A percentile compares a stretch with the other conserved stretches of the same genome.
These are phyloP conservation scores for Plectosphaerella cucumerina DNA, from an alignment of 2,329 filamentous ascomycete genomes.

Conservation along the genomic window DNA sequence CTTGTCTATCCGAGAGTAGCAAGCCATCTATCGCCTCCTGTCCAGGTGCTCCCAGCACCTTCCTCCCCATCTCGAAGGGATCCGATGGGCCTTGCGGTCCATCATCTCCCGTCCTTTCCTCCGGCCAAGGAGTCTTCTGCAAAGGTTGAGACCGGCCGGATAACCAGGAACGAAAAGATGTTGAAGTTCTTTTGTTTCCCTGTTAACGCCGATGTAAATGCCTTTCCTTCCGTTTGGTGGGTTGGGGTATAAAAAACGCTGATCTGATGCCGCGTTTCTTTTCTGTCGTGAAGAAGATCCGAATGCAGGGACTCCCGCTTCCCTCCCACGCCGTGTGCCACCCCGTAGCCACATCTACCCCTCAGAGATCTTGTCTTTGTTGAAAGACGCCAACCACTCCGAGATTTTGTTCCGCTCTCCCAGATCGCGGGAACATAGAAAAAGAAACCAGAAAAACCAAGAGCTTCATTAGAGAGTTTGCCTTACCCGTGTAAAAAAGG, in stretches of 20 bases:
- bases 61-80: not conserved
- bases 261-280: too few species aligned
- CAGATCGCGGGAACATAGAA: constrained; percentile 8
- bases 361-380: constrained; percentile 37
- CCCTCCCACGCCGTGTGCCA: too few species aligned
- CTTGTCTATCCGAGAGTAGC: too few species aligned
- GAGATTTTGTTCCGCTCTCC: constrained; percentile 10
- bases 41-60: not conserved
- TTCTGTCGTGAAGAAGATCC: constrained; percentile 1
- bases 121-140: constrained; percentile 1
- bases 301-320: not conserved
- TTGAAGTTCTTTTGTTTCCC: constrained; percentile 44
- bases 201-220: constrained; percentile 31
- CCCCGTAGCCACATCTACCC: too few species aligned
- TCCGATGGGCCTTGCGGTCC: too few species aligned
- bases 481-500: constrained; percentile 13
- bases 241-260: constrained; percentile 27
- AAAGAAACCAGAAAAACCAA: constrained; percentile 5
- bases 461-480: constrained; percentile 9
- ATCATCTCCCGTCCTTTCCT: not conserved
- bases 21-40: not conserved
- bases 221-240: constrained; percentile 4
- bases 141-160: constrained; percentile 26
- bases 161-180: constrained; percentile 40
- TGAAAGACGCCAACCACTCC: constrained; percentile 39